Base-by-base conservation (phyloP, 1,139 yeast species). In the Blastobotrys persicus region DNA sequence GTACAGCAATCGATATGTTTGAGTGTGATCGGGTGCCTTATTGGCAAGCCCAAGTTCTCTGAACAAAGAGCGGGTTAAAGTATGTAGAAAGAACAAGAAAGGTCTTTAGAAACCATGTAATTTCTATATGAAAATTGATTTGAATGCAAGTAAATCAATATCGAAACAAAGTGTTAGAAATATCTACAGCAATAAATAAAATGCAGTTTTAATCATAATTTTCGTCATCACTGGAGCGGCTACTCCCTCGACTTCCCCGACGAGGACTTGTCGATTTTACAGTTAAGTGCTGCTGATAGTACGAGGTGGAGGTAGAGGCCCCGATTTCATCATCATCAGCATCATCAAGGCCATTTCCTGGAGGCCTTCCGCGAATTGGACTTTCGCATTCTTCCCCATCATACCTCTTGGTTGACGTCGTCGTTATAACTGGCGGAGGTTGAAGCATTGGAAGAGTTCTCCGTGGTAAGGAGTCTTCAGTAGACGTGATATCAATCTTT, bases 221-320 rank as follows among this genome's bases (percentile, higher is more conserved):
- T 2, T 12, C 23, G 4, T 23, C 14, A 31, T 6, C 17, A 31
- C 33, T 11, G 20, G 34, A 18, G 44, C 35, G 32, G 9, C 23
- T 18, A 18, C 32, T 42, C n/a, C 14, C 41, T 14, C 34, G 14
- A 9, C 46, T n/a, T n/a, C 39, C 45, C 11, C 49, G 31, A 13
- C 49, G 33, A 4, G 56, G 55, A 42, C 56, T 53, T 31, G 44
- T 44, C 7, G 55, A 50, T 26, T 50, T 53, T 13, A 44, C 46
- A 1, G 52, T 50, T 9, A 52, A 11, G 31, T 51, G 53, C 11
- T 45, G 50, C 33, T 40, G 45, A 3, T 23, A 9, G 50, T 41
- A 11, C 31, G 45, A 26, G 7, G 32, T 26, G 9, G 43, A 40
- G n/a, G 26, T 12, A 23, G 34, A 26, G 12, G 19, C 43, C 37